Base-by-base conservation (phyloP, 2,329 filamentous ascomycete species). In the Fusarium albidum region DNA sequence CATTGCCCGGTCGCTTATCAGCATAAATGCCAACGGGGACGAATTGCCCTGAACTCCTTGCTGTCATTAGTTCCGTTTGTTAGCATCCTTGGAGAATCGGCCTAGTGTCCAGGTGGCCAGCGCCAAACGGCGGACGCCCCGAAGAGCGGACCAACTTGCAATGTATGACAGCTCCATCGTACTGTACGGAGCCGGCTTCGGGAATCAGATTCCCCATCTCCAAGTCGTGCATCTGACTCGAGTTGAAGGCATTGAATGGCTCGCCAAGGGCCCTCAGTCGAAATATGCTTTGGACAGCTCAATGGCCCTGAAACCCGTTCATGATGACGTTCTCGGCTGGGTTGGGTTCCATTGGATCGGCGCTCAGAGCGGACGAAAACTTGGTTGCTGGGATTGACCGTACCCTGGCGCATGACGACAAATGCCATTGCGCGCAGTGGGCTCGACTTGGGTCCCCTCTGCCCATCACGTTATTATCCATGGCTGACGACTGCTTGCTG, bases 121-220 rank as follows among this genome's bases (percentile, higher is more conserved):
- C 21, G 21, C 21, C 21, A 63, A 43, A 29, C 49, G 44, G 49
- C 38, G 29, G 37, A 44, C 47, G 52, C 40, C 21, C 47, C 41
- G 28, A 44, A 55, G 28, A 54, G 32, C n/a, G n/a, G 44, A 37
- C 39, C 37, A 50, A n/a, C n/a, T n/a, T n/a, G n/a, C 47, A 38
- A 59, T 66, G 63, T 58, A 65, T 63, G 64, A 66, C 61, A 66
- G 54, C 54, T 63, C 48, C 59, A 66, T 65, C 65, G 52, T 67
- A 61, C 49, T 67, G 52, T 67, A 61, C 49, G 49, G 57, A 47
- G 54, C 47, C 17, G 44, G 55, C 27, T 39, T 32, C 32, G 39
- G 35, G 13, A 17, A n/a, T 34, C 21, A 28, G 25, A 38, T 29
- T 31, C 27, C 35, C 33, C 31, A 39, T 15, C 9, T 14, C 13